Evolutionary conservation across 352 stramenopile species (phyloP), one percentile per base, ranked within the genome.

Genomic region (Globisporangium polare): DNA sequence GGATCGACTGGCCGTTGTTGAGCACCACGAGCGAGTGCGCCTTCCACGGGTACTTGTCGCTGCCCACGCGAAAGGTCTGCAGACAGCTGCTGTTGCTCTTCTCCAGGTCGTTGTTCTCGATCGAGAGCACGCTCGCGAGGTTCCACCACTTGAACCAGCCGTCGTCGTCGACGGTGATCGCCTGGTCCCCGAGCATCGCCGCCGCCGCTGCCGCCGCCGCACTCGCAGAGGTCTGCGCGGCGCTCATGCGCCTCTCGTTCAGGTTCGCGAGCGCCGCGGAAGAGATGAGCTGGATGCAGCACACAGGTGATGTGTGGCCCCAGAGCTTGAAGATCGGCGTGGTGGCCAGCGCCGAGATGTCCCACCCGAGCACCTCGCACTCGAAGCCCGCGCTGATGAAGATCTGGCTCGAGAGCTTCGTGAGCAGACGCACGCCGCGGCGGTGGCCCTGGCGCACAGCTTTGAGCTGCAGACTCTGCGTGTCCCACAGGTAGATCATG

Each of bases 141-240:
- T 80, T 90, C 81, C 84, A 93, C 84, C 84, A 93, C 60, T 87
- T 88, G 63, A 93, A 90, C 77, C 80, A 93, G 31, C 84, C 84
- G 24, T 89, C 84, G 53, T 93, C 81, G 37, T 93, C 84, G 37
- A 91, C 73, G 0, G 80, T 91, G 22, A 93, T 83, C 20, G 75
- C 85, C 57, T 93, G 84, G 29, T 90, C 80, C 0, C 70, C 79
- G 0, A 91, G 53, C 31, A 83, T 54, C 0, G 69, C 43, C 0
- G 15, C 56, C 10, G 68, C 71, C 1, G 65, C 63, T 1, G 71
- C 60, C 22, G 67, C 66, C 8, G 70, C 59, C 0, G 53, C 24
- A 12, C 47, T 60, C 5, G 31, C 31, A 2, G 60, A 63, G 24
- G 53, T 62, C 33, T 33, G 2, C 8, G 47, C 17, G 1, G 35